Conservation (phyloP, 2,329 filamentous ascomycete species). For the Pseudogymnoascus sp. region DNA sequence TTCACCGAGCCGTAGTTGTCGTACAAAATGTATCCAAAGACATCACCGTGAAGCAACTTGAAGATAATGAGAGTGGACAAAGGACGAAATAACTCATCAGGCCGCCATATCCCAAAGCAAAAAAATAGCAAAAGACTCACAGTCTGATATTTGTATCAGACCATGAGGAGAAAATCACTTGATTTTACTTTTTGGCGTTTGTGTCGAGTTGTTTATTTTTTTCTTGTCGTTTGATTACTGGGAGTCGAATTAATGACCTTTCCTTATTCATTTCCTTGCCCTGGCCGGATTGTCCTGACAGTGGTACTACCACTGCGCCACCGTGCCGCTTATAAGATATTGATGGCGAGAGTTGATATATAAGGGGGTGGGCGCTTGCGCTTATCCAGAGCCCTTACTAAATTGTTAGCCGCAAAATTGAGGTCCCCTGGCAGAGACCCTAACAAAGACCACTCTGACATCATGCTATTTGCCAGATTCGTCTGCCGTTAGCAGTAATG, state of each 20-base stretch:
- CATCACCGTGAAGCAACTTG: neutral
- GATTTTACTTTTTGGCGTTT: neutral
- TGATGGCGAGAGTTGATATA: neutral
- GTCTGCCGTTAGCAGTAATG: neutral
- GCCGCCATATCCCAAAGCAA: neutral
- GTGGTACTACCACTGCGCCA: neutral
- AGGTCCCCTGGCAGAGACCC: neutral
- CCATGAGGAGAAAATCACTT: neutral
- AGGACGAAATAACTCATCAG: neutral
- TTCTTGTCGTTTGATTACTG: neutral
- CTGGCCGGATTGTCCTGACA: neutral
- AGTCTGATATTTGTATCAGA: constrained; percentile 4
- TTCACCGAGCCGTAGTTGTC: neutral
- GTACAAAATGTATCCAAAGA: neutral
- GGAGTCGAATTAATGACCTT: neutral
- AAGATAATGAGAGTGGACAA: neutral
- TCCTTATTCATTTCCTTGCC: neutral
- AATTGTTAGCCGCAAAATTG: neutral
- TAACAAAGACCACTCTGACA: neutral
- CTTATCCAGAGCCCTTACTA: neutral
- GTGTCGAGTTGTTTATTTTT: neutral
- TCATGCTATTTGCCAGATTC: neutral
- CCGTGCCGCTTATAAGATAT: neutral
- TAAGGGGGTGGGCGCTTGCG: neutral
- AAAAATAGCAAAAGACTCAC: constrained; percentile 2